Percentiles rank a stretch among this genome's conserved stretches.
Conservation (phyloP, 805 yeast genomes). For the Vanderwaltozyma yarrowii region DNA sequence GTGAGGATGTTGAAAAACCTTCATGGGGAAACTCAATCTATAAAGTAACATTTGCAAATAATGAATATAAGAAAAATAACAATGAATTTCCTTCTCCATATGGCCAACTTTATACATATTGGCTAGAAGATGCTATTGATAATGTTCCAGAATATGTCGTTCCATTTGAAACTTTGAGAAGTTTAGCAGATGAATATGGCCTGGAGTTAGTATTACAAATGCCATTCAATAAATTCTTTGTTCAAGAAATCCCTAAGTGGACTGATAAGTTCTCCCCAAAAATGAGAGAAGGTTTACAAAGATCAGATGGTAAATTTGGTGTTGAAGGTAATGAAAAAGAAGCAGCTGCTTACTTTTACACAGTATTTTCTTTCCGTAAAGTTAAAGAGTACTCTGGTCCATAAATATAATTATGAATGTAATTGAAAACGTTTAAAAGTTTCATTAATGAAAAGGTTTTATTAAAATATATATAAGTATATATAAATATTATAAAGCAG, state of each 20-base stretch:
- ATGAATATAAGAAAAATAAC: constrained; percentile 51
- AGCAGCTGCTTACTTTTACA: constrained; percentile 74
- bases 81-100: constrained; percentile 65
- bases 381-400: constrained; percentile 23
- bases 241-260: constrained; percentile 64
- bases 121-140: constrained; percentile 85
- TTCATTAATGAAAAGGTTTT: too few species aligned
- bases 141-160: constrained; percentile 96
- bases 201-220: constrained; percentile 60
- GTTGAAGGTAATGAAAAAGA: constrained; percentile 86
- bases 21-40: constrained; percentile 83
- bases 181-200: constrained; percentile 75
- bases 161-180: constrained; percentile 80
- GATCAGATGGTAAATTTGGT: constrained; percentile 74
- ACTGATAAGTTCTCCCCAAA: constrained; percentile 47
- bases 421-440: background rate
- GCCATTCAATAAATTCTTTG: constrained; percentile 75
- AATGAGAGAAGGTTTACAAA: constrained; percentile 56
- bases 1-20: constrained; percentile 39
- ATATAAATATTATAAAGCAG: constrained; percentile 47
- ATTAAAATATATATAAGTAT: too few species aligned
- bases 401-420: background rate
- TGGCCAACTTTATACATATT: constrained; percentile 79
- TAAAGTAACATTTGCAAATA: constrained; percentile 68
- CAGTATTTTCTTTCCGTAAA: constrained; percentile 75